A percentile compares a stretch with the other conserved stretches of the same genome.
These are phyloP conservation scores for Aspergillus intermedius DNA, from an alignment of 2,329 filamentous ascomycete genomes.

Conservation along the genomic window DNA sequence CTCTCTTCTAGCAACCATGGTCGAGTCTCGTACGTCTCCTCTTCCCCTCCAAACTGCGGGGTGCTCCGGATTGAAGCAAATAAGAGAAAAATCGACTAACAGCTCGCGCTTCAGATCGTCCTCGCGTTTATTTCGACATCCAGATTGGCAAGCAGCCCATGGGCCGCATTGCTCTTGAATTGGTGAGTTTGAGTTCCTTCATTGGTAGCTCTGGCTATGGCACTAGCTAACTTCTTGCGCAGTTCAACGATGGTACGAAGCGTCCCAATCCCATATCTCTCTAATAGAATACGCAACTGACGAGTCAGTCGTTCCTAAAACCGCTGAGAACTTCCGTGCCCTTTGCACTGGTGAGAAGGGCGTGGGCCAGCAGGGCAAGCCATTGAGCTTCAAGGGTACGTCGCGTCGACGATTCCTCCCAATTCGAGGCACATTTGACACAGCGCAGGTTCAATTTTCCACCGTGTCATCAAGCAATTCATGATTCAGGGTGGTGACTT, in stretches of 20 bases:
- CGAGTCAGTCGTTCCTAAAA: conserved; percentile 75
- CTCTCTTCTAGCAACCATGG: conserved; percentile 22
- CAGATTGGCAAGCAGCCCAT: conserved; percentile 65
- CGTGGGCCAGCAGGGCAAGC: conserved; percentile 69
- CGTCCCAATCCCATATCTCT: neutral
- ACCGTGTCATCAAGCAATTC: conserved; percentile 96
- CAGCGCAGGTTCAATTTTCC: conserved; percentile 66
- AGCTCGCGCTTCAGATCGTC: conserved; percentile 45
- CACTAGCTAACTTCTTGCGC: conserved; percentile 13
- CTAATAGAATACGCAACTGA: conserved; percentile 30
- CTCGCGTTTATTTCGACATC: conserved; percentile 91
- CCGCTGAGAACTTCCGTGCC: conserved; percentile 89
- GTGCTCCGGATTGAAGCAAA: conserved; percentile 4
- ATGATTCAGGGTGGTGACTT: conserved; percentile 99
- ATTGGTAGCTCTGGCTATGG: neutral
- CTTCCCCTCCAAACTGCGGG: conserved; percentile 15
- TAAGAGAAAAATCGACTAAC: conserved; percentile 3
- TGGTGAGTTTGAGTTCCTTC: conserved; percentile 46
- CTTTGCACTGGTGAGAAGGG: conserved; percentile 96
- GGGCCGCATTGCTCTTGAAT: conserved; percentile 80
- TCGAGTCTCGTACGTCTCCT: conserved; percentile 29
- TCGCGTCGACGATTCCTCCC: neutral
- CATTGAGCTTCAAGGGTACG: conserved; percentile 76
- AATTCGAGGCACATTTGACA: neutral
- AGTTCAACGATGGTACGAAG: conserved; percentile 45